These are phyloP conservation scores for Cytospora leucostoma DNA, from an alignment of 2,329 filamentous ascomycete species.

Conservation along the genomic window DNA sequence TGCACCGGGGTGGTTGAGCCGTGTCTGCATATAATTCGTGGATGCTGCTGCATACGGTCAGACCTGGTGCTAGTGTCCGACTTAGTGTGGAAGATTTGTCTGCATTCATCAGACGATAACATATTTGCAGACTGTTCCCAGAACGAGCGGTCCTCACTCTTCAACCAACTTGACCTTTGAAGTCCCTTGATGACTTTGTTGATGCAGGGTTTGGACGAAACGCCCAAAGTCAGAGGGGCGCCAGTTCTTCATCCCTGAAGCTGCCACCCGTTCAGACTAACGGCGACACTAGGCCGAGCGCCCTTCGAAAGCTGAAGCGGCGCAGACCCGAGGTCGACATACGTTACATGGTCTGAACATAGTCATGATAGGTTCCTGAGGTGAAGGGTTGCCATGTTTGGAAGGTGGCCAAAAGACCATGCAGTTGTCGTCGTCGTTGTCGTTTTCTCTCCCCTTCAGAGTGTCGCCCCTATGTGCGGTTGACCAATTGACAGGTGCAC, in stretches of 20 bases:
- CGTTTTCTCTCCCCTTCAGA: background rate
- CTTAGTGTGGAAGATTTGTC: background rate
- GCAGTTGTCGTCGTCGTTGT: background rate
- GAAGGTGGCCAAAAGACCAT: slow-evolving; percentile 7
- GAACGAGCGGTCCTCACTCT: too few species aligned
- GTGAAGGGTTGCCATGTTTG: slow-evolving; percentile 6
- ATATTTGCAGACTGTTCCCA: too few species aligned
- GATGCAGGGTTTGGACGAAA: too few species aligned
- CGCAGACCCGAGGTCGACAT: background rate
- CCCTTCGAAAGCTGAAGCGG: too few species aligned
- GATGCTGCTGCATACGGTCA: background rate
- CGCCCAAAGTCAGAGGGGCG: too few species aligned
- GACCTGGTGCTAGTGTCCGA: background rate
- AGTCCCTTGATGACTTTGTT: background rate
- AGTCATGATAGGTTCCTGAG: background rate
- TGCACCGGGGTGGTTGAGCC: background rate
- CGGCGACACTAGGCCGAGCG: too few species aligned
- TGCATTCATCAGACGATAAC: background rate
- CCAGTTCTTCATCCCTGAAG: too few species aligned
- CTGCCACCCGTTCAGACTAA: too few species aligned
- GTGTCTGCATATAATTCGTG: background rate
- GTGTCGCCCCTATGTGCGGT: background rate
- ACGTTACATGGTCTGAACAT: background rate
- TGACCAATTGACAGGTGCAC: slow-evolving; percentile 6
- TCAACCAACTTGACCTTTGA: background rate